Conservation (phyloP, 371 early-diverging fungal species). For the Paraphysoderma sedebokerense region DNA sequence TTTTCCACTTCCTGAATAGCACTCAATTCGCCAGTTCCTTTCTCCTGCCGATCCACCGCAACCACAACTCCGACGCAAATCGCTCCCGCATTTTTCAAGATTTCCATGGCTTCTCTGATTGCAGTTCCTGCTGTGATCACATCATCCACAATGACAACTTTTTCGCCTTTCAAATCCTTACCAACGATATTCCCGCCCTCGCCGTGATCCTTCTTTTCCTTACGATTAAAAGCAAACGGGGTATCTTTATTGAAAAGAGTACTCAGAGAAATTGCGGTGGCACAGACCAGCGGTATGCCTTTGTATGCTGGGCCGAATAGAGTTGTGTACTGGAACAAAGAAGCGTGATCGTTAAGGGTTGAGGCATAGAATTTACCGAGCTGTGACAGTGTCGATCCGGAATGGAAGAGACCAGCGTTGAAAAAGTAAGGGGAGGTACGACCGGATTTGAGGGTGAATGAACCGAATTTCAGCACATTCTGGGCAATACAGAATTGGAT, state of each 20-base stretch:
- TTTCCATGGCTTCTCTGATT: slow-evolving; percentile 68
- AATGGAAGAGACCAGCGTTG: slow-evolving; percentile 89
- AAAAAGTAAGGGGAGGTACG: slow-evolving; percentile 90
- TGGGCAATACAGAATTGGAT: slow-evolving; percentile 75
- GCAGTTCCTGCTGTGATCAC: slow-evolving; percentile 98
- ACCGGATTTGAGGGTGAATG: slow-evolving; percentile 84
- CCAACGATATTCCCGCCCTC: slow-evolving; percentile 94
- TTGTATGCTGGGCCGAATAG: slow-evolving; percentile 98
- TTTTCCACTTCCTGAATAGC: slow-evolving; percentile 90
- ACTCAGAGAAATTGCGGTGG: slow-evolving; percentile 58
- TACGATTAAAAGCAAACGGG: slow-evolving; percentile 87
- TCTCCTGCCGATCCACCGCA: slow-evolving; percentile 85
- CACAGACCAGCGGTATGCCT: slow-evolving; percentile 83
- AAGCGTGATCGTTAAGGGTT: slow-evolving; percentile 39
- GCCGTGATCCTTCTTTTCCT: slow-evolving; percentile 96
- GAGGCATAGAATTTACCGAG: slow-evolving; percentile 81
- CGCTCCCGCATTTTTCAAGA: slow-evolving; percentile 48
- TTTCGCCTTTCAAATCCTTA: slow-evolving; percentile 43
- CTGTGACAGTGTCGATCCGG: slow-evolving; percentile 59
- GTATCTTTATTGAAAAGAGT: slow-evolving; percentile 32
- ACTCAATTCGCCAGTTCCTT: slow-evolving; percentile 40
- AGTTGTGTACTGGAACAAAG: slow-evolving; percentile 13
- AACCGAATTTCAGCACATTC: slow-evolving; percentile 73
- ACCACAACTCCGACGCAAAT: slow-evolving; percentile 67
- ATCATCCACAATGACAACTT: slow-evolving; percentile 84